Evolutionary conservation across 2,329 filamentous ascomycete genomes (phyloP).

Genomic region (Colletotrichum spinosum): DNA sequence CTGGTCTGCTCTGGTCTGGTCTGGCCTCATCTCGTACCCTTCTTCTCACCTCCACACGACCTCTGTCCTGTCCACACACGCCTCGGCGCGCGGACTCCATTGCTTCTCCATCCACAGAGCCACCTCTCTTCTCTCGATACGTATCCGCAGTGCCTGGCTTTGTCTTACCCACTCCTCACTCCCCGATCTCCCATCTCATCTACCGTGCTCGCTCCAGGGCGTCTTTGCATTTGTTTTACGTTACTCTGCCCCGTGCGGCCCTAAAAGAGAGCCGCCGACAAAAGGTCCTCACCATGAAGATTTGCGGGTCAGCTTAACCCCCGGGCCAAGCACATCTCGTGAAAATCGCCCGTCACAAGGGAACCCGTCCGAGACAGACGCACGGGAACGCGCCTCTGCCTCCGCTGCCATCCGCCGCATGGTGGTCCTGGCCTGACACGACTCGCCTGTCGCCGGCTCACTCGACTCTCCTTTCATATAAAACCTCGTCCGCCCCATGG

Average conservation of each 20-base stretch:
- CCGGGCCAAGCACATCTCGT: conserved; percentile 37
- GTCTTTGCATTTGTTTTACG: conserved; percentile 36
- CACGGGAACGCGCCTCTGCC: conserved; percentile 37
- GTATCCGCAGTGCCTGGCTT: conserved; percentile 22
- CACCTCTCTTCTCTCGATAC: conserved; percentile 3
- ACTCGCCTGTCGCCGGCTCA: conserved; percentile 33
- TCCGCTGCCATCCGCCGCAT: conserved; percentile 35
- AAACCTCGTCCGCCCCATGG: conserved; percentile 42
- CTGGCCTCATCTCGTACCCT: background rate
- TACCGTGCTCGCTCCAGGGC: conserved; percentile 32
- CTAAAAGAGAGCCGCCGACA: conserved; percentile 38
- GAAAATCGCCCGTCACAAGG: conserved; percentile 33
- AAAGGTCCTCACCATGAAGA: conserved; percentile 37
- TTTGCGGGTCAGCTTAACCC: conserved; percentile 38
- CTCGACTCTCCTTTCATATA: conserved; percentile 31
- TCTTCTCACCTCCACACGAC: conserved; percentile 5
- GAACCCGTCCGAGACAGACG: conserved; percentile 36
- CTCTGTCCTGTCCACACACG: conserved; percentile 9
- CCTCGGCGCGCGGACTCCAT: conserved; percentile 24
- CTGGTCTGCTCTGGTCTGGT: too few species aligned
- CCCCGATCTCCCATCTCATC: conserved; percentile 30
- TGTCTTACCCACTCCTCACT: conserved; percentile 31
- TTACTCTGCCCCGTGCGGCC: conserved; percentile 37
- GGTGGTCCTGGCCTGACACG: conserved; percentile 37
- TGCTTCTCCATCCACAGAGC: conserved; percentile 22